Base-by-base conservation (phyloP, 2,329 filamentous ascomycete genomes). In the Ilyonectria robusta region DNA sequence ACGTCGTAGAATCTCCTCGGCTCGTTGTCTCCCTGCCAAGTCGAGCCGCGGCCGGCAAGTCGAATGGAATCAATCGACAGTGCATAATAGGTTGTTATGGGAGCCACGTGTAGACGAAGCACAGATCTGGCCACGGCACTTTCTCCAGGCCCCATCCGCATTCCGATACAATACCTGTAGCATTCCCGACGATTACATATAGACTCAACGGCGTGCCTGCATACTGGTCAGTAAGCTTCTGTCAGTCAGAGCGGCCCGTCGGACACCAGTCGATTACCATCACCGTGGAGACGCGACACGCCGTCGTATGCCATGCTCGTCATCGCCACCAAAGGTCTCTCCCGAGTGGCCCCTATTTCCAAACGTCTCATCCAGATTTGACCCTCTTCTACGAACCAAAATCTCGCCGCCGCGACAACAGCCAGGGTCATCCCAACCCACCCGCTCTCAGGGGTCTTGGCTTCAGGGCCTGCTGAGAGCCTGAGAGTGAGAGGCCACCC, bases 351-450 rank as follows among this genome's bases (percentile, higher is more conserved):
- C 73, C 74, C 68, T 75, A 74, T 75, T 75, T 55, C 66, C 31
- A 65, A 57, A 60, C 62, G 62, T 68, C 66, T 68, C 66, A 66
- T 66, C 50, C 66, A 63, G 61, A 72, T 65, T 68, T 71, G 68
- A 67, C 68, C 71, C 70, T 72, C 72, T 60, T 64, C 62, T 59
- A 64, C 51, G 60, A 67, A 59, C 58, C 60, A 57, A 69, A 65
- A 67, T 64, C 53, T 67, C 59, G 57, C 59, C 48, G 56, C 58
- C 55, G 37, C 50, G 56, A 60, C 61, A 54, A 31, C 33, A 68
- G 46, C 73, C 63, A 56, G 73, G 74, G 64, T 72, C 59, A 75
- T 70, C 70, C 69, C 62, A 75, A 73, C 73, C 71, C 70, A 64
- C 70, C 70, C 70, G 60, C 62, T 47, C 46, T 54, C 55, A 53